Percentiles rank a stretch among this genome's conserved stretches.
These are phyloP conservation scores for Aspergillus sp. DNA, from an alignment of 2,329 filamentous ascomycete species.

Conservation along the genomic window DNA sequence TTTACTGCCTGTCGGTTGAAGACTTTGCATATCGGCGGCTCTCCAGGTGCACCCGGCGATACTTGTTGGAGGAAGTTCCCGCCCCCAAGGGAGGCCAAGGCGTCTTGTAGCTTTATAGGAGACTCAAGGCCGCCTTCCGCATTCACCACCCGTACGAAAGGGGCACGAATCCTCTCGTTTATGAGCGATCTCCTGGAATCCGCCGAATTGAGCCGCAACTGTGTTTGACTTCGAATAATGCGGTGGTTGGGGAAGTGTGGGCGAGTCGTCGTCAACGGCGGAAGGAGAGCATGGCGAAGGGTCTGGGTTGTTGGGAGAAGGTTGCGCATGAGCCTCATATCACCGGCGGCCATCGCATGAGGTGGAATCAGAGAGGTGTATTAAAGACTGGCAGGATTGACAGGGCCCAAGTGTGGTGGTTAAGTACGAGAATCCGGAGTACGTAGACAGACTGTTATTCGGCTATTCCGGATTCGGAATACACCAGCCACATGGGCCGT, in stretches of 20 bases:
- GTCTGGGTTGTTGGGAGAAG: constrained; percentile 24
- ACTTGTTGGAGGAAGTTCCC: constrained; percentile 46
- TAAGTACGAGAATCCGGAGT: too few species aligned
- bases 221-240: constrained; percentile 4
- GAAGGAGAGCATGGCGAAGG: constrained; percentile 21
- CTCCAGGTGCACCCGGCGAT: constrained; percentile 17
- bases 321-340: constrained; percentile 26
- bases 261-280: constrained; percentile 11
- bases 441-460: too few species aligned
- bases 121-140: constrained; percentile 22
- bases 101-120: constrained; percentile 18
- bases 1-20: constrained; percentile 49
- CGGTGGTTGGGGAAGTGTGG: constrained; percentile 7
- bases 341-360: too few species aligned
- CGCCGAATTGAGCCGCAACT: constrained; percentile 11
- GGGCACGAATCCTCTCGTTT: constrained; percentile 26
- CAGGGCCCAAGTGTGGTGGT: too few species aligned
- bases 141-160: constrained; percentile 26
- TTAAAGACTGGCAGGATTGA: too few species aligned
- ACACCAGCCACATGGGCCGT: neutral
- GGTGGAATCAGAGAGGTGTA: too few species aligned
- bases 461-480: neutral
- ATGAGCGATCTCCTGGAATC: constrained; percentile 9
- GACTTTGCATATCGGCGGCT: constrained; percentile 60
- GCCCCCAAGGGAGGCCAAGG: constrained; percentile 40